Base-by-base conservation (phyloP, 345 rosid genomes). In the Cardamine occulta region DNA sequence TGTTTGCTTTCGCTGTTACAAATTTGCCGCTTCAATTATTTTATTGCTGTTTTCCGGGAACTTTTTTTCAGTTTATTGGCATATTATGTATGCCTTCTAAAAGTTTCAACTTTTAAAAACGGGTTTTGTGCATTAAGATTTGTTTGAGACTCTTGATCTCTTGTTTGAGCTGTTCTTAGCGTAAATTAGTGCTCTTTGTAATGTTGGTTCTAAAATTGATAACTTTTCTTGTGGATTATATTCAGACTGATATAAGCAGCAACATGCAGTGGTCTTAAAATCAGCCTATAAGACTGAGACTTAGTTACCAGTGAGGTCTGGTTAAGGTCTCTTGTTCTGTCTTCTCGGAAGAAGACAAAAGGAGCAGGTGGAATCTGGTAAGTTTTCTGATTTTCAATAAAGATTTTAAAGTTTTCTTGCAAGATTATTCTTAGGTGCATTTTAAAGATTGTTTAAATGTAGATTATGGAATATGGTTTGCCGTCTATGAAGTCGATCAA, bases 401-500 rank as follows among this genome's bases (percentile, higher is more conserved):
- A 35, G 7, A 11, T 37, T 7, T 8, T 58, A 5, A 8, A 15
- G 11, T 3, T 19, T 72, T 39, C 31, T 54, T 21, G 64, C 13
- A 42, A 15, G 31, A 53, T 2, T 55, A 14, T 42, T 56, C 71
- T 55, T 53, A 2, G 32, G 23, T 45, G 40, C 14, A 4, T 65
- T 42, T 15, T 26, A 5, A 14, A 66, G 45, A 47, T 66, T 31
- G 15, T 10, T 40, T 42, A n/a, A 19, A 51, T 21, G 66, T 56
- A 63, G 52, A 39, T 45, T 44, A 70, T 76, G 71, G 74, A 69
- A 47, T 65, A 81, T 76, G 79, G 65, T 81, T 70, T 73, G 26
- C 68, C 74, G 77, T 85, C 91, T 56, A 90, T 91, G 97, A 94
- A 80, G 86, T 74, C 88, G 40, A 35, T 89, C 76, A 89, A 84